Evolutionary conservation across 164 flowering plant species (phyloP), one percentile per base, ranked within the genome.

Genomic region (Vitis riparia): DNA sequence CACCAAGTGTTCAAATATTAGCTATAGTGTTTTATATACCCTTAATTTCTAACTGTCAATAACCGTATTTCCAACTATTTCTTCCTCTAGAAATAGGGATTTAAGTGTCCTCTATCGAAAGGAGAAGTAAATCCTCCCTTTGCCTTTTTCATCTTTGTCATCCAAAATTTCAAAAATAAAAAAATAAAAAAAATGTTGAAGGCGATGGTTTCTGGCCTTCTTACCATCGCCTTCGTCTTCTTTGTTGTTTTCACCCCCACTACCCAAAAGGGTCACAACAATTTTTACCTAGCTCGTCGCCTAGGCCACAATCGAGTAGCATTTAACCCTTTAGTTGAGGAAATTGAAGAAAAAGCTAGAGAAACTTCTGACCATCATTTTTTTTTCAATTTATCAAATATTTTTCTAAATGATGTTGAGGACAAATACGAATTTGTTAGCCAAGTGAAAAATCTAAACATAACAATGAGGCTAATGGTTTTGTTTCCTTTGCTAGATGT

Each of bases 401-500:
- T 63, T 16, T 47, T 73, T 44, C 55, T 75, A 11, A 59, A 27
- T 11, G 65, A 48, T 71, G 60, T 71, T 3, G 74, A 68, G 3
- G 79, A 77, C n/a, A 72, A 62, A 0, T 30, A 76, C 5, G 77
- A 83, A 3, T 82, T 68, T 65, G 77, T 82, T 37, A 62, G 30
- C 10, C 75, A 80, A 2, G 82, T 77, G 11, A 85, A 86, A 2
- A 78, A 32, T 59, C 29, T 90, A 9, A 87, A 90, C 70, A 69
- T 78, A 15, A 82, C 83, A 0, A 59, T 74, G 71, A 84, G 92
- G 80, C 51, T 88, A 69, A 63, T 72, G 5, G 32, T 76, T 12
- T 59, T 90, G 80, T 90, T 87, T 65, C 95, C 95, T 4, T 19
- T 83, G 73, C 11, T 90, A 12, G 95, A 90, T 67, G 70, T 10